Conservation (phyloP, 2,329 filamentous ascomycete genomes). For the Cladosporium colombiae region DNA sequence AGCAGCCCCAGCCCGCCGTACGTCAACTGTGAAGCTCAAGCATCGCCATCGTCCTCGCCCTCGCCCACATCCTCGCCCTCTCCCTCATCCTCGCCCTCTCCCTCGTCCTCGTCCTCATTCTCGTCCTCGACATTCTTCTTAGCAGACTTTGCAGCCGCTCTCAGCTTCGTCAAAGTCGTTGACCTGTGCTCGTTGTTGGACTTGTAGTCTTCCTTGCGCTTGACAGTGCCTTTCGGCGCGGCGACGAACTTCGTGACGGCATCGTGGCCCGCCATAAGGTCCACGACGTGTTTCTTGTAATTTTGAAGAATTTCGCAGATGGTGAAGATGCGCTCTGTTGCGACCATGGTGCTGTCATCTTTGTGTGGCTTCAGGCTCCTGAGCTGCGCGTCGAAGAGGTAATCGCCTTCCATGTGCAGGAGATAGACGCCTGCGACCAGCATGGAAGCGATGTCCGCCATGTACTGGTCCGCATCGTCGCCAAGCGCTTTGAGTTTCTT, state of each 20-base stretch:
- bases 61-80: background rate
- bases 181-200: background rate
- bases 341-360: background rate
- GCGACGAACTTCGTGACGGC: background rate
- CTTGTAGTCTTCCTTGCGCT: constrained; percentile 8
- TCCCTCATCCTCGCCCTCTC: background rate
- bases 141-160: background rate
- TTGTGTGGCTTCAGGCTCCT: background rate
- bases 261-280: background rate
- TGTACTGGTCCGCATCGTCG: background rate
- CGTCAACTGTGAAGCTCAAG: background rate
- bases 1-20: background rate
- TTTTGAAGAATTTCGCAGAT: background rate
- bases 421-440: background rate
- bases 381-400: background rate
- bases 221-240: background rate
- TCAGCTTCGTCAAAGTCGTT: background rate
- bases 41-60: background rate
- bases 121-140: background rate
- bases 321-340: background rate
- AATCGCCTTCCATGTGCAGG: background rate
- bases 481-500: background rate
- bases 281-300: background rate
- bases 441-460: constrained; percentile 4
- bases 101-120: background rate